Conservation (phyloP, 2,329 filamentous ascomycete species). For the Chalaropsis thielavioides region DNA sequence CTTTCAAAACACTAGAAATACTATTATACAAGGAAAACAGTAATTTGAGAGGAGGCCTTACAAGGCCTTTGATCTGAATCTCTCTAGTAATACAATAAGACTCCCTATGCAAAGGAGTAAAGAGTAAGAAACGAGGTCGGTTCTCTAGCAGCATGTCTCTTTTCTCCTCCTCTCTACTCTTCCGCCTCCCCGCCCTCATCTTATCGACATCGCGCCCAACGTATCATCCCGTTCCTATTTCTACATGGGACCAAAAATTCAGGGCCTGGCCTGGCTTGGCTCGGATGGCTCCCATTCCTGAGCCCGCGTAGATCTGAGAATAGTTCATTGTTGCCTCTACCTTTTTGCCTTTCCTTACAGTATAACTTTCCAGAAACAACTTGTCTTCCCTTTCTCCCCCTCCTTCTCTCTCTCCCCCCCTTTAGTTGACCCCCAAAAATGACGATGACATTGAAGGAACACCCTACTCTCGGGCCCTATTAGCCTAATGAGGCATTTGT, state of each 20-base stretch:
- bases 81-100: not conserved
- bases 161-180: not conserved
- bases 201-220: not conserved
- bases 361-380: not conserved
- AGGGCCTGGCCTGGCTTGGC: not conserved
- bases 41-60: not conserved
- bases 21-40: not conserved
- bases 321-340: not conserved
- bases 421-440: not conserved
- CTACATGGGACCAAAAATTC: not conserved
- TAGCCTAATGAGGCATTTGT: slow-evolving; percentile 2
- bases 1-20: not conserved
- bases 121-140: not conserved
- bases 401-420: not conserved
- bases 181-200: not conserved
- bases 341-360: not conserved
- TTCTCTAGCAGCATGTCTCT: too few species aligned
- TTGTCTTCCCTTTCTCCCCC: not conserved
- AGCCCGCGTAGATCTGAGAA: not conserved
- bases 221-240: not conserved
- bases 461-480: not conserved
- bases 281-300: not conserved
- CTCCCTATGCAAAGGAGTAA: not conserved
- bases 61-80: not conserved
- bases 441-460: not conserved